Percentiles rank a stretch among this genome's conserved stretches.
These are phyloP conservation scores for Akanthomyces uredinophilus DNA, from an alignment of 2,329 filamentous ascomycete species.

Conservation along the genomic window DNA sequence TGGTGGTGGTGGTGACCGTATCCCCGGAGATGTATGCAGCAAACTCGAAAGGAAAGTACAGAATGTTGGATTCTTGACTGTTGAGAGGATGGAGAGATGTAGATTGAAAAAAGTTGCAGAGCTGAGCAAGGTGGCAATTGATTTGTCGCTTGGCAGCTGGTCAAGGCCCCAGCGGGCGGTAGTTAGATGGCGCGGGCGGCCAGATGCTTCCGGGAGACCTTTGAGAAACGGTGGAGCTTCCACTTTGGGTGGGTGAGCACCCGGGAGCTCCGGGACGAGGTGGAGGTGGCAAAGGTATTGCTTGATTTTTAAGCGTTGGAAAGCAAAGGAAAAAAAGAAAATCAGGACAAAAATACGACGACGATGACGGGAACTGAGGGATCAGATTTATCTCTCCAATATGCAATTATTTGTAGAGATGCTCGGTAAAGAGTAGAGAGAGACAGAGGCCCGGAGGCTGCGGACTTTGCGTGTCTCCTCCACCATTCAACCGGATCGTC, in stretches of 20 bases:
- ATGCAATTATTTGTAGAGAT: too few species aligned
- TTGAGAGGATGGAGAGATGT: too few species aligned
- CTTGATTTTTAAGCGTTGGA: neutral
- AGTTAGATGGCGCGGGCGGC: neutral
- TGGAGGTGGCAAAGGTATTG: neutral
- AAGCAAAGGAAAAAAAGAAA: too few species aligned
- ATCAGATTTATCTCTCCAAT: too few species aligned
- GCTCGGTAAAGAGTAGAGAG: too few species aligned
- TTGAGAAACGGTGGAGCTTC: neutral
- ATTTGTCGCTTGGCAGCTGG: too few species aligned
- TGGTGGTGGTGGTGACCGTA: neutral
- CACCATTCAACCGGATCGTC: neutral
- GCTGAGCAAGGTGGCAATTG: too few species aligned
- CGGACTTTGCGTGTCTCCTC: neutral
- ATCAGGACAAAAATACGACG: too few species aligned
- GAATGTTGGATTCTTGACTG: too few species aligned
- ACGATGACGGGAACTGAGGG: too few species aligned
- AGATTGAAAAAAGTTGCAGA: too few species aligned
- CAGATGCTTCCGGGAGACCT: neutral
- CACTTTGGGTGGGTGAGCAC: neutral
- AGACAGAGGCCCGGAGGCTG: neutral
- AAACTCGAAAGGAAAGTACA: too few species aligned
- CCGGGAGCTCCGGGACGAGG: slow-evolving; percentile 12
- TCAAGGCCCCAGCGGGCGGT: neutral
- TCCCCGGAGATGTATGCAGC: neutral